Percentiles rank a stretch among this genome's conserved stretches.
These are phyloP conservation scores for Basidioascus undulatus DNA, from an alignment of 768 basidiomycete species.

Conservation along the genomic window DNA sequence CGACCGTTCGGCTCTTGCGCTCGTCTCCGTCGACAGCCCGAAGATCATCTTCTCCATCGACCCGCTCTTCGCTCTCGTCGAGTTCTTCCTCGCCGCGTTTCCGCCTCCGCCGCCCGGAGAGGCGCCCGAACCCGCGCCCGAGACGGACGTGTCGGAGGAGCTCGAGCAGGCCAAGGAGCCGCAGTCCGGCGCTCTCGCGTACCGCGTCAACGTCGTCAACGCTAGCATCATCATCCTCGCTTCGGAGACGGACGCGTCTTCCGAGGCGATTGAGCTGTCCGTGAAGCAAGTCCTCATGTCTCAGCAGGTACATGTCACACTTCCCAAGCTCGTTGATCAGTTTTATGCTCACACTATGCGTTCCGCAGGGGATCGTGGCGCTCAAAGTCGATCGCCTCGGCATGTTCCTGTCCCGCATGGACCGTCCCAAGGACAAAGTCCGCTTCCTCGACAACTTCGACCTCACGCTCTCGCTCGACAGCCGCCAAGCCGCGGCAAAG, in stretches of 20 bases:
- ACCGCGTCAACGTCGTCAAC: slow-evolving; percentile 71
- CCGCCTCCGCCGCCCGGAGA: too few relatives aligned
- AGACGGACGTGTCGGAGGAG: too few relatives aligned
- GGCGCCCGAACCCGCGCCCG: too few relatives aligned
- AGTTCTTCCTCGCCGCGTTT: too few relatives aligned
- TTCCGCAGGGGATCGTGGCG: slow-evolving; percentile 44
- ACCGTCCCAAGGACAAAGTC: slow-evolving; percentile 51
- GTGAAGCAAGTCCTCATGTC: slow-evolving; percentile 66
- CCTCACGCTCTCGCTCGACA: slow-evolving; percentile 65
- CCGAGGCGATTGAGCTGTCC: slow-evolving; percentile 67
- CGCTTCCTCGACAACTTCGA: slow-evolving; percentile 85
- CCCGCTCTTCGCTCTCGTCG: slow-evolving; percentile 64
- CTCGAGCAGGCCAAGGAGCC: slow-evolving; percentile 1
- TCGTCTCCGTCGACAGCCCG: slow-evolving; percentile 78
- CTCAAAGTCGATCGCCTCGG: slow-evolving; percentile 58
- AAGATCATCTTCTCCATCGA: slow-evolving; percentile 78
- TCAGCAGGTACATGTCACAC: slow-evolving; percentile 41
- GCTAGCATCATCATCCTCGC: slow-evolving; percentile 73
- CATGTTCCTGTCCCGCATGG: slow-evolving; percentile 83
- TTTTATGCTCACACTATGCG: background rate
- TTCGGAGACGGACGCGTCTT: slow-evolving; percentile 47
- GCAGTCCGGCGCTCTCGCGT: slow-evolving; percentile 21
- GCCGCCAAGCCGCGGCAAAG: slow-evolving; percentile 25
- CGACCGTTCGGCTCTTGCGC: slow-evolving; percentile 35
- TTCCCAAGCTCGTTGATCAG: background rate